phyloP scores from a whole-genome alignment of 257 asterid species.

The Paulownia fortunei region DNA sequence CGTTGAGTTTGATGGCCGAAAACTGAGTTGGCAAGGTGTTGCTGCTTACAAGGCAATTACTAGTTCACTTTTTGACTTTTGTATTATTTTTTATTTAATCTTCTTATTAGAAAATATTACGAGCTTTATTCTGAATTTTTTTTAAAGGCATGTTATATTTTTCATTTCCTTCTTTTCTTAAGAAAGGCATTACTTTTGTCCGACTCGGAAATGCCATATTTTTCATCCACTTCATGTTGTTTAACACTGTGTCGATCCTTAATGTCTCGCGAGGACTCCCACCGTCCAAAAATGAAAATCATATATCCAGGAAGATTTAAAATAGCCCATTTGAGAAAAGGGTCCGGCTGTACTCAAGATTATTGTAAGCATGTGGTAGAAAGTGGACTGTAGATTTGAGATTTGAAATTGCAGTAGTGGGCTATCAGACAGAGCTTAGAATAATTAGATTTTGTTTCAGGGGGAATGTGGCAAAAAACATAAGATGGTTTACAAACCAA shows the following conservation, averaged over 20 bases:
- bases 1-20: conserved; percentile 82
- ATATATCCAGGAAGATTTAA: neutral
- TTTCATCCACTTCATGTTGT: neutral
- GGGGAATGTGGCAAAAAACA: neutral
- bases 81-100: neutral
- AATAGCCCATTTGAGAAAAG: neutral
- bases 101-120: neutral
- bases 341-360: neutral
- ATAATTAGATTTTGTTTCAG: neutral
- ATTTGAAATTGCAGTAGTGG: neutral
- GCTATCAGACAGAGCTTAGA: neutral
- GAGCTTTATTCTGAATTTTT: conserved; percentile 2
- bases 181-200: neutral
- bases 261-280: neutral
- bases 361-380: neutral
- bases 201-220: neutral
- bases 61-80: neutral
- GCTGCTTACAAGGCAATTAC: conserved; percentile 76
- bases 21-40: conserved; percentile 93
- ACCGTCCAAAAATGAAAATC: too few relatives aligned
- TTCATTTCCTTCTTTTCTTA: conserved; percentile 1
- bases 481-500: neutral
- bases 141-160: neutral
- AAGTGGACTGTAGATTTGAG: neutral
- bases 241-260: neutral